Evolutionary conservation across 2,329 filamentous ascomycete genomes (phyloP), one percentile per base, ranked within the genome.

Genomic region (Colletotrichum karsti): DNA sequence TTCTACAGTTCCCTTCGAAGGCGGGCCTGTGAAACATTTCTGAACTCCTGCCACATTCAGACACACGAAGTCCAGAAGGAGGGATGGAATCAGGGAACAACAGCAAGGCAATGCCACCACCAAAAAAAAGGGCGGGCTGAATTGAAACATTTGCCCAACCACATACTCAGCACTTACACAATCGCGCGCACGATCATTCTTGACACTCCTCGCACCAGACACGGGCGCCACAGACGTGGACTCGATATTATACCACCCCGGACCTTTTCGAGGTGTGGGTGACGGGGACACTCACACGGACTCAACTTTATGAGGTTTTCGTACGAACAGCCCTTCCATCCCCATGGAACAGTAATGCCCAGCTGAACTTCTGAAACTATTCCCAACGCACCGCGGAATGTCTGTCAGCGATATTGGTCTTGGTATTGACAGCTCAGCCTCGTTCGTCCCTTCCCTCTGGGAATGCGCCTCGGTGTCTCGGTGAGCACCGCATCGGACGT

Each of bases 141-240:
- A 53, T 64, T 64, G 64, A 67, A 67, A 64, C 64, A 58, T 67
- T 35, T 56, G 51, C 64, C 60, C 64, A 57, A 57, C 64, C 64
- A 28, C 59, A n/a, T n/a, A 44, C 50, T 53, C 35, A 28, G n/a
- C 33, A 35, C 33, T 12, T 13, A 13, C 61, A 44, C 61, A 59
- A 12, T 18, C n/a, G n/a, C n/a, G 41, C 63, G 58, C 56, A 67
- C 59, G 51, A 33, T 63, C 51, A 22, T 22, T 13, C 6, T n/a
- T 35, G 46, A 61, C 57, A 42, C 18, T 20, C 28, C 33, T 13
- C 42, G n/a, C 41, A 48, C 22, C 59, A 35, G 18, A 57, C 56
- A 59, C 42, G 37, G 28, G 61, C 50, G 48, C n/a, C 41, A 65
- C 63, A 63, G 26, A 33, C 63, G 18, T 28, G 13, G 22, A 33